Conservation (phyloP, 495 filamentous ascomycete species). For the Amphirosellinia nigrospora region DNA sequence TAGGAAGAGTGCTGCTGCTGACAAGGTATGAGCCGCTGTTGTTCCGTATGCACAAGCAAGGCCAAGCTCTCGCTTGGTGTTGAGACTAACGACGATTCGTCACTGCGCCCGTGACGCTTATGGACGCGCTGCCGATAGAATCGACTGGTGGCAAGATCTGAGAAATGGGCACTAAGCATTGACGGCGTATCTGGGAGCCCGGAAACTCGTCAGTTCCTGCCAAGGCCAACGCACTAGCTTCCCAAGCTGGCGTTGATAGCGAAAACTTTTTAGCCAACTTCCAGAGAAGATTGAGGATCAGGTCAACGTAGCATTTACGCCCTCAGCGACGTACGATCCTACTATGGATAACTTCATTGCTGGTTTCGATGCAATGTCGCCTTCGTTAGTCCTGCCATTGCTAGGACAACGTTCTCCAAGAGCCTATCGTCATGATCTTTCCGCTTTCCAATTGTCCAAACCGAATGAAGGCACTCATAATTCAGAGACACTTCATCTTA, state of each 20-base stretch:
- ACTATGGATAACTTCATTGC: slow-evolving; percentile 58
- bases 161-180: slow-evolving; percentile 27
- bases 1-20: slow-evolving; percentile 32
- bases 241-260: slow-evolving; percentile 55
- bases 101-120: slow-evolving; percentile 14
- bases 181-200: slow-evolving; percentile 32
- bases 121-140: slow-evolving; percentile 16
- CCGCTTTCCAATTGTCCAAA: slow-evolving; percentile 38
- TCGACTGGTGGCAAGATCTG: slow-evolving; percentile 26
- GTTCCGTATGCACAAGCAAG: slow-evolving; percentile 58
- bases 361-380: slow-evolving; percentile 60
- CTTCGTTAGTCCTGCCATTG: slow-evolving; percentile 57
- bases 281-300: slow-evolving; percentile 54
- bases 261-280: slow-evolving; percentile 53
- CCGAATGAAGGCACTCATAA: too few species aligned
- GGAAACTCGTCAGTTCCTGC: slow-evolving; percentile 33
- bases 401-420: slow-evolving; percentile 55
- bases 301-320: slow-evolving; percentile 60
- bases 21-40: slow-evolving; percentile 55
- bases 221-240: slow-evolving; percentile 40
- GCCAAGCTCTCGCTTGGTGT: slow-evolving; percentile 57
- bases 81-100: slow-evolving; percentile 28
- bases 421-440: slow-evolving; percentile 62
- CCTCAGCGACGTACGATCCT: slow-evolving; percentile 55
- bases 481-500: too few species aligned